A percentile compares a stretch with the other conserved stretches of the same genome.
Evolutionary conservation across 306 rosid genomes (phyloP).

Genomic region (Begonia fuchsioides): DNA sequence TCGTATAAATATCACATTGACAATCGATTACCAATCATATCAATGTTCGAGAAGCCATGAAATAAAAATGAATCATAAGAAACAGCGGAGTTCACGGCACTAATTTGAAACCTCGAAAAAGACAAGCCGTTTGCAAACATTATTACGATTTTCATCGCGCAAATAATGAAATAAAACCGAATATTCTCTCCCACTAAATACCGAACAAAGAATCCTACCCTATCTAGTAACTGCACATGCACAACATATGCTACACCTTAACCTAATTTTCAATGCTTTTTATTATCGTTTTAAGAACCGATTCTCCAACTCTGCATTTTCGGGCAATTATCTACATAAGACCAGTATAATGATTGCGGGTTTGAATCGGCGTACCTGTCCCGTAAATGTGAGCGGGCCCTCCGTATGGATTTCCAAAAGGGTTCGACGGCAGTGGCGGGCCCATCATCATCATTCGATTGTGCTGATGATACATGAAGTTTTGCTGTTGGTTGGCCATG

Average conservation of each 20-base stretch:
- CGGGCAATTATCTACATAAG: slow-evolving; percentile 34
- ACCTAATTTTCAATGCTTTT: slow-evolving; percentile 22
- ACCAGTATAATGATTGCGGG: slow-evolving; percentile 79
- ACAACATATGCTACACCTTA: slow-evolving; percentile 61
- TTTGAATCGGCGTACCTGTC: slow-evolving; percentile 81
- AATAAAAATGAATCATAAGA: slow-evolving; percentile 7
- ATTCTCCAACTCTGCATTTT: slow-evolving; percentile 2
- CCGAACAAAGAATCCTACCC: slow-evolving; percentile 79
- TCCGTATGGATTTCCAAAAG: slow-evolving; percentile 76
- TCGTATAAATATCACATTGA: slow-evolving; percentile 27
- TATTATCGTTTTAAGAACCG: slow-evolving; percentile 3
- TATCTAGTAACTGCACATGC: slow-evolving; percentile 60
- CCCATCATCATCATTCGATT: slow-evolving; percentile 73
- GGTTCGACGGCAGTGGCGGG: slow-evolving; percentile 53
- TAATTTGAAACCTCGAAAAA: slow-evolving; percentile 7
- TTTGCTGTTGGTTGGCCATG: slow-evolving; percentile 85
- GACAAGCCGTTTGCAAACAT: slow-evolving; percentile 16
- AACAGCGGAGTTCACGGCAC: slow-evolving; percentile 2
- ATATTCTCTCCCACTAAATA: slow-evolving; percentile 45
- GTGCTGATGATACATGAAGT: slow-evolving; percentile 67
- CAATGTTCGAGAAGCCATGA: background rate
- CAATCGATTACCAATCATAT: slow-evolving; percentile 48
- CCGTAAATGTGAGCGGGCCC: slow-evolving; percentile 54
- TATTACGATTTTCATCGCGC: slow-evolving; percentile 36
- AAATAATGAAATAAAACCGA: slow-evolving; percentile 45